phyloP scores from a whole-genome alignment of 1,284 basidiomycete species.

The Boletus holoroseus region DNA sequence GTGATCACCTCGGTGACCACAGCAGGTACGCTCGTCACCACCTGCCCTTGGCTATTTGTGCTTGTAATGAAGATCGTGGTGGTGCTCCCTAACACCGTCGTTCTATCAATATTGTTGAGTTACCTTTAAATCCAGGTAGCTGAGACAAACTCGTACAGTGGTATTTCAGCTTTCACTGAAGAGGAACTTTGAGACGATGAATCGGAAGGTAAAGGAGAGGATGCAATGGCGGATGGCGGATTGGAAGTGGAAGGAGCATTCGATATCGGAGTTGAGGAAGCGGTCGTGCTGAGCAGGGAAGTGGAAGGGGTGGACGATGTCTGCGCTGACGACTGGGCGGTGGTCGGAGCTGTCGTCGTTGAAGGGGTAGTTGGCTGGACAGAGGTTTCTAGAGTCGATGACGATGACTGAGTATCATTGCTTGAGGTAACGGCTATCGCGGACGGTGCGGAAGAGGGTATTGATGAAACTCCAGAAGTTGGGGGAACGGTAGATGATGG shows the following conservation, averaged over 20 bases:
- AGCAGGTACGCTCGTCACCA: constrained; percentile 47
- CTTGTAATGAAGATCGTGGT: constrained; percentile 47
- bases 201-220: constrained; percentile 17
- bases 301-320: constrained; percentile 8
- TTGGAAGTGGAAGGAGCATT: not conserved
- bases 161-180: constrained; percentile 17
- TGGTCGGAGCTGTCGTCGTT: constrained; percentile 6
- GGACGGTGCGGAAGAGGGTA: constrained; percentile 9
- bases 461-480: constrained; percentile 8
- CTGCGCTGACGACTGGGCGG: constrained; percentile 5
- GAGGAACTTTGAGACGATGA: constrained; percentile 18
- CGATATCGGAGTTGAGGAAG: constrained; percentile 7
- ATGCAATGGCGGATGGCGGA: constrained; percentile 9
- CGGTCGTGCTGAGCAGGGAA: not conserved
- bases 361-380: constrained; percentile 9
- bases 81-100: constrained; percentile 47
- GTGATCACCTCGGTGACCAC: constrained; percentile 52
- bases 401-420: constrained; percentile 1
- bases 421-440: constrained; percentile 7
- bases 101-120: constrained; percentile 36
- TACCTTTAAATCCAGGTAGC: constrained; percentile 8
- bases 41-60: constrained; percentile 51
- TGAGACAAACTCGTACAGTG: constrained; percentile 23
- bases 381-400: constrained; percentile 10
- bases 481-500: constrained; percentile 6